A percentile compares a stretch with the other conserved stretches of the same genome.
phyloP scores from a whole-genome alignment of 148 eudicot genomes.

The Rhododendron williamsianum region DNA sequence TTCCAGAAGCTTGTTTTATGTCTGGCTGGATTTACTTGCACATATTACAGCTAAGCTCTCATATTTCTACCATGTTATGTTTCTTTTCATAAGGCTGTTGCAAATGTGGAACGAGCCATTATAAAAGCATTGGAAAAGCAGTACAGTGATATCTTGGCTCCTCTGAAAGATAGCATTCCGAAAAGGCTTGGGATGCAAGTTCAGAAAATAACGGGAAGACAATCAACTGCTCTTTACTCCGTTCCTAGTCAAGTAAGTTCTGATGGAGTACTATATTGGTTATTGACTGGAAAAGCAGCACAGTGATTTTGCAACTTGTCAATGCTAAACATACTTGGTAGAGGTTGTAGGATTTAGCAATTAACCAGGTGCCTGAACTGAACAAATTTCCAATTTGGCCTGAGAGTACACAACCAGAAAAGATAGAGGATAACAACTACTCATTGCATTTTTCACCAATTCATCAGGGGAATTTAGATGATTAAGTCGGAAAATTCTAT shows the following conservation, averaged over 20 bases:
- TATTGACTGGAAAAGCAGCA: not conserved
- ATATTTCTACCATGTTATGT: not conserved
- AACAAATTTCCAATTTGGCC: not conserved
- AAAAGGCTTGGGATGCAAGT: slow-evolving; percentile 86
- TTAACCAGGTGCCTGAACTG: not conserved
- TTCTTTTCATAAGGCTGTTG: slow-evolving; percentile 48
- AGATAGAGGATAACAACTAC: not conserved
- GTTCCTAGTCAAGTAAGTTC: slow-evolving; percentile 64
- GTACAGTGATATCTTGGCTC: slow-evolving; percentile 69
- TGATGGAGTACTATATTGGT: not conserved
- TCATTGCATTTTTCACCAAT: not conserved
- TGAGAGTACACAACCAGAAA: not conserved
- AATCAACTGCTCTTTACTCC: slow-evolving; percentile 46
- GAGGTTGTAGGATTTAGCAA: not conserved
- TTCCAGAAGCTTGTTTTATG: not conserved
- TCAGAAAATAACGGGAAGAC: slow-evolving; percentile 77
- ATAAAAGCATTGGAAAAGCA: slow-evolving; percentile 80
- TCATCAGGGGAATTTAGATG: not conserved
- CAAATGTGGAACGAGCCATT: slow-evolving; percentile 78
- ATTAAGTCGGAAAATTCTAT: not conserved
- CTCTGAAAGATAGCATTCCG: slow-evolving; percentile 74
- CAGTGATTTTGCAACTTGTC: slow-evolving; percentile 1
- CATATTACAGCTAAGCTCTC: slow-evolving; percentile 11
- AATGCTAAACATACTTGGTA: not conserved
- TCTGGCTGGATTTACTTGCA: not conserved